Base-by-base conservation (phyloP, 164 flowering plant genomes). In the Liriodendron chinense region DNA sequence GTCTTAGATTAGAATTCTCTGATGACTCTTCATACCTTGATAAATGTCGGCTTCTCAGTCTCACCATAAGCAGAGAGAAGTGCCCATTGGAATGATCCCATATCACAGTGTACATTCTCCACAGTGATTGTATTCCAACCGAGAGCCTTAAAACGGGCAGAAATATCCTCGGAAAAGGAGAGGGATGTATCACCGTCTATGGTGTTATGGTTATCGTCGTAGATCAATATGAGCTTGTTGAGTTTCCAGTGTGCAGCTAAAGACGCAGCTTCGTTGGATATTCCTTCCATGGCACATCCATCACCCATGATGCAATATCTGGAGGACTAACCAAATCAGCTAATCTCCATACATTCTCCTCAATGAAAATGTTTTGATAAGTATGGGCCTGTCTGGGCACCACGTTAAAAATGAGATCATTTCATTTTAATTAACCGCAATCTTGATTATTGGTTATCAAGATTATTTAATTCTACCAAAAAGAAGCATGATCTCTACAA, bases 241-340 rank as follows among this genome's bases (percentile, higher is more conserved):
- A 89, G 92, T 70, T 76, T 79, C 92, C 89, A 89, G 63, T 87
- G 92, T n/a, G 76, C 89, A 68, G 92, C 92, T 25, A 87, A 74
- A 3, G 89, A 87, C 28, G 81, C 85, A 53, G 90, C 92, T 77
- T 89, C 92, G 73, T 86, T 76, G 14, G 89, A 57, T 68, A 89
- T 83, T 24, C 90, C 90, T 72, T 89, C 92, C 90, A 89, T 87
- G n/a, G 84, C 84, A 80, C 90, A 89, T 0, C 90, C 90, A 82
- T 89, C 92, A 57, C 89, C 90, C 85, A 89, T 78, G 20, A 89
- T 86, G 61, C 86, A 83, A 79, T 76, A 89, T 66, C 92, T 89
- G 72, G 22, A 53, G 9, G 6, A 56, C 59, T 53, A 53, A 16
- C 59, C 9, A 53, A 53, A 16, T 53, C 18, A 53, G 59, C 18